Evolutionary conservation across 2,329 filamentous ascomycete species (phyloP).

Genomic region (Cladophialophora bantiana): DNA sequence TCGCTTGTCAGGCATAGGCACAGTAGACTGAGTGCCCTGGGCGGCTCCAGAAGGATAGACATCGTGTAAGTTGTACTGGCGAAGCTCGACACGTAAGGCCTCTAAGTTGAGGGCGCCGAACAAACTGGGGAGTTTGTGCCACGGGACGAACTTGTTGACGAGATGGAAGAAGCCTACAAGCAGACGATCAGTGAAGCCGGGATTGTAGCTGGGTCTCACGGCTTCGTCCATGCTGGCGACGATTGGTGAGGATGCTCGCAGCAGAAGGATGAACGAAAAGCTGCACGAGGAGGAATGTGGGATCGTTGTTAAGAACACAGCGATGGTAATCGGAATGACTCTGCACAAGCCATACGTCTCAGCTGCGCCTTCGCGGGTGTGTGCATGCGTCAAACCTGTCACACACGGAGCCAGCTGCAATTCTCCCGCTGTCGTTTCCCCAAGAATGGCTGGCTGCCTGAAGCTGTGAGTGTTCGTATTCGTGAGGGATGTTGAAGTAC

Average conservation of each 20-base stretch:
- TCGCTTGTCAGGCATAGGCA: constrained; percentile 20
- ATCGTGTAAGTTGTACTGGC: constrained; percentile 55
- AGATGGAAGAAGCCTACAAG: constrained; percentile 48
- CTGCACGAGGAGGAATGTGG: not conserved
- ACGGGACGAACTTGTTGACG: constrained; percentile 51
- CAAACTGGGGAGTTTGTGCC: constrained; percentile 46
- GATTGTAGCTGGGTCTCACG: constrained; percentile 40
- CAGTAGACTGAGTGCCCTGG: constrained; percentile 47
- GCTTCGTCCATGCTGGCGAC: constrained; percentile 13
- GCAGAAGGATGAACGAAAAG: not conserved
- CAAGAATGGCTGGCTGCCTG: not conserved
- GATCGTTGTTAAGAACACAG: not conserved
- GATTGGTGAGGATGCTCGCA: not conserved
- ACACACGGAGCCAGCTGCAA: not conserved
- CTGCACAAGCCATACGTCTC: not conserved
- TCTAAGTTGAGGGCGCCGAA: constrained; percentile 53
- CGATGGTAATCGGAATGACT: not conserved
- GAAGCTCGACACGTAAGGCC: constrained; percentile 52
- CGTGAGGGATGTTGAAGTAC: not conserved
- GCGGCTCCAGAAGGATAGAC: constrained; percentile 48
- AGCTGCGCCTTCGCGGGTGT: not conserved
- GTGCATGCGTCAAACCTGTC: not conserved
- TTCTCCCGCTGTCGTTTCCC: not conserved
- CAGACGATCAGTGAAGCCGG: constrained; percentile 42
- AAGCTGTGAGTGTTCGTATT: not conserved